Evolutionary conservation across 2,329 filamentous ascomycete species (phyloP), one percentile per base, ranked within the genome.

Genomic region (Colletotrichum sublineola): DNA sequence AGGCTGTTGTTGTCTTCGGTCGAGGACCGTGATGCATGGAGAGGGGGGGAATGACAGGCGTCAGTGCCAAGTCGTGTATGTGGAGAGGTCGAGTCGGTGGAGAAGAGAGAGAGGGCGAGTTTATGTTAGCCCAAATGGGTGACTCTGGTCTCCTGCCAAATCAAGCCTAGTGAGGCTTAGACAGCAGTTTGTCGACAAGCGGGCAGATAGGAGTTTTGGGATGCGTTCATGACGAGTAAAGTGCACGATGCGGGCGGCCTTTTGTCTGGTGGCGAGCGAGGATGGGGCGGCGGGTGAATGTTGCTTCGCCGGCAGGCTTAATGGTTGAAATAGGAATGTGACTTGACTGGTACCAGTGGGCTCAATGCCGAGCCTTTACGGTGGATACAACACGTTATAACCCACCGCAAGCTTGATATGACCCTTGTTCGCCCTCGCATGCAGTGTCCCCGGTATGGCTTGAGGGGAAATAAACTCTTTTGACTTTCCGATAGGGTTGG

Each of bases 381-480:
- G 57, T 42, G 65, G 57, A 11, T 20, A 48, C n/a, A 48, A 20
- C 15, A 20, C 20, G 8, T 20, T 6, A 50, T 24, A 36, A 61
- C 46, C 56, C 15, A 36, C 33, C 18, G 36, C 8, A 44, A 12
- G 24, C 44, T 14, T 63, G 46, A 52, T 14, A 18, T 20, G 60
- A 46, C n/a, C 66, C 66, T 40, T 68, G 66, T 68, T 24, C 46
- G 44, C 12, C 33, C 38, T 33, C 24, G 33, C 61, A 24, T 52
- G 36, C 11, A 24, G 24, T 24, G 24, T 24, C 24, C 24, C 24
- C 38, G 20, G 44, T 33, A 14, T 18, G 18, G 46, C 42, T 67
- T 3, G 29, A 53, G 12, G 29, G 44, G 55, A 69, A 72, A 64
- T 69, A 69, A 69, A 72, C 66, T 72, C 69, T 72, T 72, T 72